phyloP scores from a whole-genome alignment of 1,139 yeast genomes.

The Zygosaccharomyces pseudobailii region DNA sequence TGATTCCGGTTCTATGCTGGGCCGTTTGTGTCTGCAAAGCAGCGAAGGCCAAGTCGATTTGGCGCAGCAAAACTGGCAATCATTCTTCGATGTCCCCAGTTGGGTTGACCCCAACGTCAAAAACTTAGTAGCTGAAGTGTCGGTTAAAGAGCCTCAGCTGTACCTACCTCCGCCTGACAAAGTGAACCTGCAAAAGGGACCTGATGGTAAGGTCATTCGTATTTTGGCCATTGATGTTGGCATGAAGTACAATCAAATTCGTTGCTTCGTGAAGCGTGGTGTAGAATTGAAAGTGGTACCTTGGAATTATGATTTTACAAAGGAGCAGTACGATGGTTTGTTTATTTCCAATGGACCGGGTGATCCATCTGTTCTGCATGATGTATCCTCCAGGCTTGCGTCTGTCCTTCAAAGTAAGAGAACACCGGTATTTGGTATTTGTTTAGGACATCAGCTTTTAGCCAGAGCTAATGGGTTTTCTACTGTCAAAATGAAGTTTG shows the following conservation, averaged over 20 bases:
- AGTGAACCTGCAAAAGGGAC: slow-evolving; percentile 42
- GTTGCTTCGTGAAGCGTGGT: slow-evolving; percentile 95
- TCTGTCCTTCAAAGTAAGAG: slow-evolving; percentile 56
- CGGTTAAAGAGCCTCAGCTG: slow-evolving; percentile 66
- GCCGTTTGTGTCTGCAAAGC: slow-evolving; percentile 69
- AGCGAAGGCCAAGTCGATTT: slow-evolving; percentile 29
- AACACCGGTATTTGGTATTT: slow-evolving; percentile 91
- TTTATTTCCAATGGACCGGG: slow-evolving; percentile 99
- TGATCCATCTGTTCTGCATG: slow-evolving; percentile 84
- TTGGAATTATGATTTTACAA: slow-evolving; percentile 82
- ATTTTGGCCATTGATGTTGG: slow-evolving; percentile 95
- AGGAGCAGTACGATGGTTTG: slow-evolving; percentile 84
- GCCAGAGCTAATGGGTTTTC: slow-evolving; percentile 96
- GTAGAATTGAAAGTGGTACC: slow-evolving; percentile 95
- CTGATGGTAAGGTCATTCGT: slow-evolving; percentile 73
- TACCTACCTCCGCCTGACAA: slow-evolving; percentile 57
- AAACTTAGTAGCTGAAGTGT: slow-evolving; percentile 89
- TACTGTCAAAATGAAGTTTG: slow-evolving; percentile 88
- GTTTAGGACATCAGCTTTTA: slow-evolving; percentile 96
- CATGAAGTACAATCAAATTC: slow-evolving; percentile 94
- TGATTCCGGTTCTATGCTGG: slow-evolving; percentile 87
- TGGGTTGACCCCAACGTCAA: slow-evolving; percentile 91
- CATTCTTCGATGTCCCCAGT: slow-evolving; percentile 68
- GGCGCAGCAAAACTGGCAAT: slow-evolving; percentile 51
- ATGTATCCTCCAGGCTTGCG: slow-evolving; percentile 42